These are phyloP conservation scores for Lactuca saligna DNA, from an alignment of 129 eudicot species.

Conservation along the genomic window DNA sequence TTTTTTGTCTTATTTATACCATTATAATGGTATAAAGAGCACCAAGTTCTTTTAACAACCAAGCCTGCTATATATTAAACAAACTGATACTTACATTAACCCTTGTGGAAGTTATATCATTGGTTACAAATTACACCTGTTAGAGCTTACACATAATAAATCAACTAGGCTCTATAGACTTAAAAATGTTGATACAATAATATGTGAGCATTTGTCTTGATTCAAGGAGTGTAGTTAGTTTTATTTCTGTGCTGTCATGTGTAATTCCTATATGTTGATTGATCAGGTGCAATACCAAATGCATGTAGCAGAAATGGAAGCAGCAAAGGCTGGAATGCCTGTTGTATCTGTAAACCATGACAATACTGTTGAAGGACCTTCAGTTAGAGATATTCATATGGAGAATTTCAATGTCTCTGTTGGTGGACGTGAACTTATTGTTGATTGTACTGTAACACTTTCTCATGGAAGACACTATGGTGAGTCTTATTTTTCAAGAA, in stretches of 20 bases:
- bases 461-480: conserved; percentile 95
- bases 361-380: conserved; percentile 56
- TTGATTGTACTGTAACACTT: conserved; percentile 82
- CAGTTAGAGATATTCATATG: conserved; percentile 88
- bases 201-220: neutral
- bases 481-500: conserved; percentile 37
- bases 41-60: too few relatives aligned
- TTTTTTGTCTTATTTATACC: too few relatives aligned
- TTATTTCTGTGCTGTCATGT: conserved; percentile 19
- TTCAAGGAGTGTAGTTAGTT: conserved; percentile 5
- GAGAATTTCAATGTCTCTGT: conserved; percentile 88
- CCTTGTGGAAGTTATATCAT: too few relatives aligned
- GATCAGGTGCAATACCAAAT: conserved; percentile 73
- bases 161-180: too few relatives aligned
- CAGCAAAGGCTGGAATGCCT: conserved; percentile 97
- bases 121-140: too few relatives aligned
- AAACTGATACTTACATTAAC: too few relatives aligned
- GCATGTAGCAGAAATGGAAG: conserved; percentile 96
- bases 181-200: conserved; percentile 1
- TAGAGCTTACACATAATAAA: too few relatives aligned
- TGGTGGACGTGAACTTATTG: conserved; percentile 98
- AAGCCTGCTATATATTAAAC: too few relatives aligned
- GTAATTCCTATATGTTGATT: neutral
- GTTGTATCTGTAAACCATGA: conserved; percentile 79
- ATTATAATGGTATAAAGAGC: too few relatives aligned